A percentile compares a stretch with the other conserved stretches of the same genome.
Conservation (phyloP, 805 yeast genomes). For the Wickerhamomyces rabaulensis region DNA sequence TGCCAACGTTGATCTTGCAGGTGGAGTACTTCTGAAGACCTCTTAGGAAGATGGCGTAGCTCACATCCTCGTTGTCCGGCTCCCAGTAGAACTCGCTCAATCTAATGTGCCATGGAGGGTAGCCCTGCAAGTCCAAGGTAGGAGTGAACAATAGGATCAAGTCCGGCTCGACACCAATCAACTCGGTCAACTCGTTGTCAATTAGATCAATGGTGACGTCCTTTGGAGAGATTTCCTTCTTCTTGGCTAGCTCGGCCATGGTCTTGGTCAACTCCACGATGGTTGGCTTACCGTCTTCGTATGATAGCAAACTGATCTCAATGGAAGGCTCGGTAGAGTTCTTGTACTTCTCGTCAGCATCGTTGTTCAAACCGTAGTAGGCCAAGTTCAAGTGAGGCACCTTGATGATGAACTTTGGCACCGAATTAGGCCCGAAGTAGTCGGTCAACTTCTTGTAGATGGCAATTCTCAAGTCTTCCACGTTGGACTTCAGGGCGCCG, state of each 20-base stretch:
- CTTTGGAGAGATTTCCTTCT: constrained; percentile 50
- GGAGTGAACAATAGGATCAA: constrained; percentile 81
- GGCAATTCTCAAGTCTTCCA: constrained; percentile 51
- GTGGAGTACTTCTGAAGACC: constrained; percentile 71
- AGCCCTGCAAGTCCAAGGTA: constrained; percentile 83
- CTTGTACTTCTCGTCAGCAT: constrained; percentile 29
- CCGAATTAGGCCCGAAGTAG: constrained; percentile 67
- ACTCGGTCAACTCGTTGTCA: constrained; percentile 64
- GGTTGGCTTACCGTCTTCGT: constrained; percentile 83
- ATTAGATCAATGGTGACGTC: constrained; percentile 74
- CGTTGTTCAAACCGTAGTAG: constrained; percentile 34
- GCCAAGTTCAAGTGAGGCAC: constrained; percentile 62
- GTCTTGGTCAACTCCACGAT: constrained; percentile 85
- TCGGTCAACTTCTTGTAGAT: constrained; percentile 53
- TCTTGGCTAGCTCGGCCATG: constrained; percentile 67
- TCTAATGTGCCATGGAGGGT: constrained; percentile 97
- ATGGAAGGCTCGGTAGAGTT: constrained; percentile 38
- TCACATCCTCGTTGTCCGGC: constrained; percentile 74
- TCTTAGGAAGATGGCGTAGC: constrained; percentile 77
- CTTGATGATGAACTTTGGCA: constrained; percentile 57
- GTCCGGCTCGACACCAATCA: constrained; percentile 93
- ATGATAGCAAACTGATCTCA: constrained; percentile 60
- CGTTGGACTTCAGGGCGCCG: constrained; percentile 56
- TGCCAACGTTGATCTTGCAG: constrained; percentile 87
- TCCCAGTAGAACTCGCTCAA: constrained; percentile 89